Base-by-base conservation (phyloP, 208 protist species). In the Leishmania gerbilli region DNA sequence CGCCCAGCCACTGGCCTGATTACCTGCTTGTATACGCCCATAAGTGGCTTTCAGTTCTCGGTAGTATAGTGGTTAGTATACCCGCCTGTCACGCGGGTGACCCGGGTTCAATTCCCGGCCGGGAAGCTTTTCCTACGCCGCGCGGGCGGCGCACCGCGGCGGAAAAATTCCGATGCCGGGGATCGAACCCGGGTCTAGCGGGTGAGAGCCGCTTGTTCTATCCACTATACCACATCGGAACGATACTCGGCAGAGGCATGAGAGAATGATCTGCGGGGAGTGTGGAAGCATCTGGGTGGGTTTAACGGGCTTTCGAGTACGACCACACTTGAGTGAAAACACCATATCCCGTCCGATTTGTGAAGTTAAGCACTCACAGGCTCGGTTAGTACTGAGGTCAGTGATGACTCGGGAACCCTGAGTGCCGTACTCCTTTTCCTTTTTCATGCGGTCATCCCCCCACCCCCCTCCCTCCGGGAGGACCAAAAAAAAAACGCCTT, bases 51-150 rank as follows among this genome's bases (percentile, higher is more conserved):
- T 55, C 74, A 79, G 77, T 95, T 92, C 93, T 91, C 88, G 92
- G 91, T 97, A 88, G 93, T 97, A 97, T 97, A 97, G 93, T 97
- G 93, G 93, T 90, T 97, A 97, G 93, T 93, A 97, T 92, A 97
- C 93, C 92, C 90, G 93, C 92, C 93, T 97, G 92, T 97, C 93
- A 97, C 93, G 92, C 92, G 90, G 92, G 93, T 95, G 93, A 97
- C 93, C 93, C 93, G 93, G 93, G 93, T 97, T 97, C 93, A 92
- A 97, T 97, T 92, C 93, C 93, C 93, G 93, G 93, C 91, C 79
- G 92, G 93, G 93, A 97, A 97, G 69, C 68, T 89, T 91, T 91
- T 91, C 69, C 0, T 3, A 0, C 40, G 0, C 0, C 7, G 0
- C 0, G 2, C 8, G 6, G 64, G 64, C 40, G 45, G 6, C 45